Evolutionary conservation across 2,329 filamentous ascomycete genomes (phyloP).

Genomic region (Arthrobotrys conoides): DNA sequence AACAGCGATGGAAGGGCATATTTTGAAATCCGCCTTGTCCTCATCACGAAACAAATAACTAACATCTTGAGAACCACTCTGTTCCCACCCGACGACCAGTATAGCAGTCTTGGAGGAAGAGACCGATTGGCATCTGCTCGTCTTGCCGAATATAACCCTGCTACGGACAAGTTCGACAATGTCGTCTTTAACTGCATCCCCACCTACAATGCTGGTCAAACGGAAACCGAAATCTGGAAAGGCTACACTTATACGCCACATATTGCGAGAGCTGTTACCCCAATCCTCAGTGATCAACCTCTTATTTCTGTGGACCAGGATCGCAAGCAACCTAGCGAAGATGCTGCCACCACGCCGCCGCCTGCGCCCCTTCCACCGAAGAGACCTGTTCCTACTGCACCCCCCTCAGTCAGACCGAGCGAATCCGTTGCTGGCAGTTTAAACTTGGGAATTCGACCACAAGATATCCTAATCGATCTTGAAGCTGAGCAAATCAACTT

Average conservation of each 20-base stretch:
- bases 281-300: not conserved
- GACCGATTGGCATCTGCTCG: conserved; percentile 47
- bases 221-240: conserved; percentile 45
- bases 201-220: conserved; percentile 44
- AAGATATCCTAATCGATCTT: conserved; percentile 22
- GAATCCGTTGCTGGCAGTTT: not conserved
- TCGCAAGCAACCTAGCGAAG: not conserved
- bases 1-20: conserved; percentile 48
- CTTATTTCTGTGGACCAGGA: not conserved
- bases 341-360: not conserved
- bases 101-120: conserved; percentile 45
- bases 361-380: not conserved
- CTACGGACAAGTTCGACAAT: conserved; percentile 42
- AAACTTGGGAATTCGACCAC: conserved; percentile 32
- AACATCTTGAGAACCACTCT: conserved; percentile 50
- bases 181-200: conserved; percentile 38
- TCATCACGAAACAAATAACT: conserved; percentile 30
- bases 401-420: not conserved
- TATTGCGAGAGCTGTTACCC: not conserved
- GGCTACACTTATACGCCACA: conserved; percentile 33
- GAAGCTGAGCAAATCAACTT: conserved; percentile 23
- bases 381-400: not conserved
- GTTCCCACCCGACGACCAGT: conserved; percentile 48
- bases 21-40: conserved; percentile 47
- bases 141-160: conserved; percentile 36